Evolutionary conservation across 805 yeast genomes (phyloP), one percentile per base, ranked within the genome.

Genomic region (Cyberlindnera samutprakarnensis): DNA sequence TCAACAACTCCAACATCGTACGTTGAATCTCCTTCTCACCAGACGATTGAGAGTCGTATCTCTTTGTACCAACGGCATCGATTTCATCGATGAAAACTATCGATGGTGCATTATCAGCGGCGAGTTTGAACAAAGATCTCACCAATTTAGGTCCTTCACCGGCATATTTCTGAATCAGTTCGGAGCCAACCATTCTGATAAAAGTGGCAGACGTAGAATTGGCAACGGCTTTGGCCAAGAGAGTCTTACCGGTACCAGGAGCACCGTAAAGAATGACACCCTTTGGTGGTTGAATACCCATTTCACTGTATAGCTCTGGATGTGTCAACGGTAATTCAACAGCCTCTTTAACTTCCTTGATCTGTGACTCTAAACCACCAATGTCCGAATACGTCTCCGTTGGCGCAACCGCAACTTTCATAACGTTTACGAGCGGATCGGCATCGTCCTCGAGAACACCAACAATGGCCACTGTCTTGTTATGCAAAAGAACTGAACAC

Each of bases 241-340:
- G 65, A 1, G 97, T 90, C 59, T 90, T 90, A 49, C 97, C 97
- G 4, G 97, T 90, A 60, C 97, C 97, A 22, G 97, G 97, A 0
- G 96, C 94, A 52, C 97, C 97, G 55, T 90, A 90, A 37, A 90
- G 68, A 47, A 90, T 88, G 32, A 90, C 97, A 64, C 97, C 97
- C 64, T 90, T 90, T 32, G 97, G 97, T 10, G 96, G 97, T 53
- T 88, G 87, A 51, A 90, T 90, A 49, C 97, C 97, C 96, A 90
- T 88, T 59, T 88, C 96, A 63, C 92, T 96, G 60, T 88, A 90
- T 48, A 90, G 66, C 58, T 90, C 97, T 1, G 97, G 97, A 60
- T 90, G 96, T 11, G 96, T 87, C 42, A 88, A 68, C 18, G 39
- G 39, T 49, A 90, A 70, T 59, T 90, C 97, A 12, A 90, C 96